Evolutionary conservation across 2,329 filamentous ascomycete genomes (phyloP), one percentile per base, ranked within the genome.

Genomic region (Sclerotinia nivalis): DNA sequence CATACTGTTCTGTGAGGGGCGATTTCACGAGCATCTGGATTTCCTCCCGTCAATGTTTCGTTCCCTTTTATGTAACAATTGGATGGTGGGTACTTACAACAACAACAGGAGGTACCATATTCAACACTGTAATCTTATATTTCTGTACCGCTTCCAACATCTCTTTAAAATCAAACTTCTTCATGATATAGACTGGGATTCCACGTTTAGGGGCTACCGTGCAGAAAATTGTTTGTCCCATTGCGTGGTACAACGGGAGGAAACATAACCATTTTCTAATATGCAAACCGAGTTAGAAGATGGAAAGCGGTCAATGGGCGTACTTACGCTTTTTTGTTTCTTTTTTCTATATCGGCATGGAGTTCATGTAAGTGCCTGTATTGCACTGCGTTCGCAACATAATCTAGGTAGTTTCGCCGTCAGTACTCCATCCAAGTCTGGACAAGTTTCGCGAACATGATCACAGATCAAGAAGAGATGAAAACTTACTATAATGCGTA

Each of bases 231-330:
- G 54, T 52, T 40, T 65, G 59, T 3, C 25, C 68, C 28, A 64
- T 54, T 2, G 60, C 60, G 45, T 70, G 69, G 28, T 70, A 61
- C 0, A 67, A 25, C 18, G 69, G 69, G 12, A 70, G 47, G 9
- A 54, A 74, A 65, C 75, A 77, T 8, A 77, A 64, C 69, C 69
- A 75, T 70, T 73, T 74, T 25, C 76, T 76, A 62, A 40, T 20
- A n/a, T 34, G 2, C 6, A 15, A 25, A 20, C 1, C 5, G 8
- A 12, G 13, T 68, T 22, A 43, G 20, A 12, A 34, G 1, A 31
- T 1, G 10, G 45, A 96, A 71, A 95, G 92, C 78, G 96, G 92
- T 81, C 78, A 96, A 93, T 0, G 92, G 92, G 22, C 96, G 80
- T 69, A 95, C 71, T 47, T 59, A 90, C 6, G 91, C 91, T 10